Conservation (phyloP, 2,329 filamentous ascomycete species). For the Alternaria arborescens region DNA sequence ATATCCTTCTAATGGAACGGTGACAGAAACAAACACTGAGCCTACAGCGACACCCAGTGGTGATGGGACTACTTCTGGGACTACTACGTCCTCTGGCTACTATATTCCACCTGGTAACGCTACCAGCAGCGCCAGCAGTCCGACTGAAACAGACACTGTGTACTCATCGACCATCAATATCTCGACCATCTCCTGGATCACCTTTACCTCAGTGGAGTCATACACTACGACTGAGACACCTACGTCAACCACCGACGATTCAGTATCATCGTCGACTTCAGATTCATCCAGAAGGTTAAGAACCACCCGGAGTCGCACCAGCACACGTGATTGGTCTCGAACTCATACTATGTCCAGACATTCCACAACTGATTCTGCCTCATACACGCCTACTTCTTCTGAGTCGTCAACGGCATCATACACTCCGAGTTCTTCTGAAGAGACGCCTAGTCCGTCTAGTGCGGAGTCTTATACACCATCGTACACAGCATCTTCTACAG, state of each 20-base stretch:
- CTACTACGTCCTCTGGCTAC: constrained; percentile 12
- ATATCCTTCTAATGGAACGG: constrained; percentile 10
- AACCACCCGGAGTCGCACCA: background rate
- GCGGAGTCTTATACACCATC: background rate
- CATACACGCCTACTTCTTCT: background rate
- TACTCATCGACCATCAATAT: constrained; percentile 5
- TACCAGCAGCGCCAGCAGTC: constrained; percentile 1
- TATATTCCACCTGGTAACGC: constrained; percentile 14
- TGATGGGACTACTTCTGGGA: background rate
- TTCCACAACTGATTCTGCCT: background rate
- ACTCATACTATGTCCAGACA: constrained; percentile 8
- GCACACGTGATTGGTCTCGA: constrained; percentile 11
- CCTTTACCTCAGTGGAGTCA: constrained; percentile 7
- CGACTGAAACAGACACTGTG: constrained; percentile 1
- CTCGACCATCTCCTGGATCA: constrained; percentile 12
- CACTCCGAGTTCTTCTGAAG: background rate
- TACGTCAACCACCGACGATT: constrained; percentile 1
- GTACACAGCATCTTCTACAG: background rate
- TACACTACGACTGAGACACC: background rate
- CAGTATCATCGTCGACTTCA: background rate
- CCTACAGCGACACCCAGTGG: constrained; percentile 8
- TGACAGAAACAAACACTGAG: constrained; percentile 6
- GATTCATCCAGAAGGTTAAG: background rate
- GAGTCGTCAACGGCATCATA: constrained; percentile 2
- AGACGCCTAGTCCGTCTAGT: background rate